Conservation (phyloP, 1,284 basidiomycete genomes). For the Pyrrhoderma lamaoense region DNA sequence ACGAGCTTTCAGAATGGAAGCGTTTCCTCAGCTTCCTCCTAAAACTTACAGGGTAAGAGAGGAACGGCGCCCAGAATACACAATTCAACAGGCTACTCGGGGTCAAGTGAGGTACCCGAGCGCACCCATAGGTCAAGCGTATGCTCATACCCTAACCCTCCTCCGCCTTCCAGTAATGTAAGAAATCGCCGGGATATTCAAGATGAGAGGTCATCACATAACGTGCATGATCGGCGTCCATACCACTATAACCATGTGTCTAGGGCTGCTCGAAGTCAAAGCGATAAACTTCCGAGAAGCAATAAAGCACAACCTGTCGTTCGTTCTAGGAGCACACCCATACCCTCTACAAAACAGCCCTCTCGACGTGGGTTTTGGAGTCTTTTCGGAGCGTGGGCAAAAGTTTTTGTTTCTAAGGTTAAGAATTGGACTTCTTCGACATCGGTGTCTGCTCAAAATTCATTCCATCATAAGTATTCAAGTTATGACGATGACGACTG, state of each 20-base stretch:
- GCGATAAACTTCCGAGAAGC: slow-evolving; percentile 14
- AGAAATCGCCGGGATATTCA: not conserved
- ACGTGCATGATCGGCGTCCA: not conserved
- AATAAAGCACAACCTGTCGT: slow-evolving; percentile 7
- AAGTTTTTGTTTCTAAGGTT: slow-evolving; percentile 14
- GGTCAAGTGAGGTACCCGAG: slow-evolving; percentile 13
- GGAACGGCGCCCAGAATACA: slow-evolving; percentile 9
- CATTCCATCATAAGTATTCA: slow-evolving; percentile 1
- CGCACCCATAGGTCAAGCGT: slow-evolving; percentile 13
- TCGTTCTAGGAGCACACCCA: slow-evolving; percentile 12
- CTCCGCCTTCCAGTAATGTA: slow-evolving; percentile 1
- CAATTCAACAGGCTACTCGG: slow-evolving; percentile 14
- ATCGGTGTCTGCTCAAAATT: slow-evolving; percentile 1
- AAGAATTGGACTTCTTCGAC: slow-evolving; percentile 8
- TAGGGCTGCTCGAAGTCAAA: slow-evolving; percentile 12
- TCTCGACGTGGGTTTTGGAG: slow-evolving; percentile 11
- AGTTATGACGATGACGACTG: not conserved
- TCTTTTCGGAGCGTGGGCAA: slow-evolving; percentile 12
- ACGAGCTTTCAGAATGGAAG: slow-evolving; percentile 2
- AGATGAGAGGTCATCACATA: not conserved
- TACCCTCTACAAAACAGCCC: slow-evolving; percentile 8
- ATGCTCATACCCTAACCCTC: slow-evolving; percentile 15
- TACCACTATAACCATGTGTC: slow-evolving; percentile 7
- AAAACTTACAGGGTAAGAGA: not conserved
- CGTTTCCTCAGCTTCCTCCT: slow-evolving; percentile 8